Evolutionary conservation across 192 early-diverging fungal genomes (phyloP).

Genomic region (Podila horticola): DNA sequence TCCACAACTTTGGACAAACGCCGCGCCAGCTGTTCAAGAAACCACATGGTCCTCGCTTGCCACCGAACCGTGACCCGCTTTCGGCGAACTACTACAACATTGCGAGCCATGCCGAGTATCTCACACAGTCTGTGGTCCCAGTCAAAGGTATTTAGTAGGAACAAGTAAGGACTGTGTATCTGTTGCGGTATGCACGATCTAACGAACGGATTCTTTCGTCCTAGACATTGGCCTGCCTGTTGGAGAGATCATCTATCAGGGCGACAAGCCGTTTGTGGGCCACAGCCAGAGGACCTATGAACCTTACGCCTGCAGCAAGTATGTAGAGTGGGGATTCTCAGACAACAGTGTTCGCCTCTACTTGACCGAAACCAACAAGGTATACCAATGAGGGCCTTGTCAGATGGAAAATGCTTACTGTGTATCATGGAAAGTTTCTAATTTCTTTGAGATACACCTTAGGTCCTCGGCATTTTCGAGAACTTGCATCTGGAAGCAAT

Average conservation of each 20-base stretch:
- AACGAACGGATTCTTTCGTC: neutral
- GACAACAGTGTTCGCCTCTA: constrained; percentile 69
- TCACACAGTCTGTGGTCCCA: constrained; percentile 64
- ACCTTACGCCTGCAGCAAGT: constrained; percentile 59
- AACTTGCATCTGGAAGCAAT: constrained; percentile 69
- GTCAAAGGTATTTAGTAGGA: constrained; percentile 55
- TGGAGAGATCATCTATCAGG: constrained; percentile 58
- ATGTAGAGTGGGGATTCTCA: constrained; percentile 73
- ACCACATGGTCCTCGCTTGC: constrained; percentile 77
- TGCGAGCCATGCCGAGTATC: constrained; percentile 56
- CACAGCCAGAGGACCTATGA: constrained; percentile 53
- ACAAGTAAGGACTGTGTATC: neutral
- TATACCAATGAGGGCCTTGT: constrained; percentile 7
- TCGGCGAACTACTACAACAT: constrained; percentile 57
- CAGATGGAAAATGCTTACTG: neutral
- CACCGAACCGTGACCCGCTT: constrained; percentile 48
- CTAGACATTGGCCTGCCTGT: constrained; percentile 64
- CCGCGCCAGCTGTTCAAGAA: constrained; percentile 88
- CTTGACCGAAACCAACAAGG: constrained; percentile 61
- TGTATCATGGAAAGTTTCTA: neutral
- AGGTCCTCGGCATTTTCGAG: constrained; percentile 67
- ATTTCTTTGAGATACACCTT: neutral
- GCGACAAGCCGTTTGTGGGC: constrained; percentile 51
- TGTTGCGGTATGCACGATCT: neutral
- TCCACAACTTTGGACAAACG: constrained; percentile 98